Evolutionary conservation across 1,284 basidiomycete species (phyloP).

Genomic region (Lentinus polychrous): DNA sequence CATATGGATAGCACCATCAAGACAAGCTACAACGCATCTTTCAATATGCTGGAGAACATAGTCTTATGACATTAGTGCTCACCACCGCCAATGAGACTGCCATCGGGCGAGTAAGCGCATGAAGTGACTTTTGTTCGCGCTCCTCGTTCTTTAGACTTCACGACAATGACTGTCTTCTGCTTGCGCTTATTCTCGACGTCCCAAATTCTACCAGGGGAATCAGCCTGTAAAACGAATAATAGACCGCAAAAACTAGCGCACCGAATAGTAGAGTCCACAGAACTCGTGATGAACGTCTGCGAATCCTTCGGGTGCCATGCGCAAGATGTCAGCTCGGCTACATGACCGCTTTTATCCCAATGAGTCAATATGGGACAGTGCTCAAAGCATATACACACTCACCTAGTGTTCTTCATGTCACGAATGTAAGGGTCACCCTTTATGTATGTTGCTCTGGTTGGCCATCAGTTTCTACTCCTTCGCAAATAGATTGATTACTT

Average conservation of each 20-base stretch:
- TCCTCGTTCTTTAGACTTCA: constrained; percentile 95
- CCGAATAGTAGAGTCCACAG: constrained; percentile 94
- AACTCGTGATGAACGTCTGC: constrained; percentile 83
- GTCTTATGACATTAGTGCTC: constrained; percentile 22
- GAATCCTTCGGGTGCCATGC: constrained; percentile 87
- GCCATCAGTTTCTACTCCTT: constrained; percentile 38
- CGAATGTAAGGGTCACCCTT: constrained; percentile 98
- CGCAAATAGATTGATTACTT: constrained; percentile 28
- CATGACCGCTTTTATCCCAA: constrained; percentile 70
- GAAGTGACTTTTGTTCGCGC: constrained; percentile 87
- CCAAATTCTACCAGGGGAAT: constrained; percentile 69
- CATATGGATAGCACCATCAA: constrained; percentile 88
- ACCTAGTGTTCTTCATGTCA: constrained; percentile 90
- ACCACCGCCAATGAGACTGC: constrained; percentile 82
- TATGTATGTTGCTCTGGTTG: constrained; percentile 75
- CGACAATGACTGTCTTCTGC: constrained; percentile 91
- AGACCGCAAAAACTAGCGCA: constrained; percentile 27
- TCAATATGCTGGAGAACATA: background rate
- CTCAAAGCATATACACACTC: constrained; percentile 43
- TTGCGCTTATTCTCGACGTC: constrained; percentile 83
- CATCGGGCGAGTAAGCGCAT: constrained; percentile 84
- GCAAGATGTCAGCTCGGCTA: constrained; percentile 86
- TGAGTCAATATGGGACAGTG: constrained; percentile 3
- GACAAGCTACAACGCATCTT: constrained; percentile 40
- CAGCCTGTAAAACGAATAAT: constrained; percentile 3